A percentile compares a stretch with the other conserved stretches of the same genome.
These are phyloP conservation scores for Alternaria ventricosa DNA, from an alignment of 2,329 filamentous ascomycete genomes.

Conservation along the genomic window DNA sequence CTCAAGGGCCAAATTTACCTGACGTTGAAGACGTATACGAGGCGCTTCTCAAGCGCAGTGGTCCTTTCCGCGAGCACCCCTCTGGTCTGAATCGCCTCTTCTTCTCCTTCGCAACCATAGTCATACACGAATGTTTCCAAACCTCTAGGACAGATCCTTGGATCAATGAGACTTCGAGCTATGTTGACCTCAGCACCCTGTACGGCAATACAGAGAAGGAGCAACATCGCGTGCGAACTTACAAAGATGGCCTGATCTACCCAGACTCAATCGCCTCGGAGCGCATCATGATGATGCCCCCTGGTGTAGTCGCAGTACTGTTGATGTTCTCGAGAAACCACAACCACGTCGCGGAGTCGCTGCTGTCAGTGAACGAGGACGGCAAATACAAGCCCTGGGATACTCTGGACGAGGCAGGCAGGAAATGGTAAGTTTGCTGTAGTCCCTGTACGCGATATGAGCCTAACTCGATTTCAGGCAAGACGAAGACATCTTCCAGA, in stretches of 20 bases:
- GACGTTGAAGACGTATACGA: conserved; percentile 71
- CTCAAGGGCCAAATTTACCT: conserved; percentile 49
- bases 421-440: conserved; percentile 39
- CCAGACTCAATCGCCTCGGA: conserved; percentile 72
- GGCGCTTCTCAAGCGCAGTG: conserved; percentile 68
- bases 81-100: conserved; percentile 74
- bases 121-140: conserved; percentile 66
- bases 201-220: conserved; percentile 71
- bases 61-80: conserved; percentile 67
- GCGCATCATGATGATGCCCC: conserved; percentile 69
- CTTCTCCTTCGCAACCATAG: conserved; percentile 74
- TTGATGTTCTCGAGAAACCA: conserved; percentile 77
- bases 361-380: conserved; percentile 82
- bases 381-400: conserved; percentile 75
- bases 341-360: conserved; percentile 79
- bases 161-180: conserved; percentile 72
- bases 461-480: conserved; percentile 27
- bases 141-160: conserved; percentile 67
- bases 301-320: conserved; percentile 70
- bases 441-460: background rate
- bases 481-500: conserved; percentile 52
- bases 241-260: conserved; percentile 70
- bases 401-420: conserved; percentile 57
- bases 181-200: conserved; percentile 73
- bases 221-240: conserved; percentile 69